Evolutionary conservation across 2,329 filamentous ascomycete species (phyloP).

Genomic region (Ophiosphaerella korrae): DNA sequence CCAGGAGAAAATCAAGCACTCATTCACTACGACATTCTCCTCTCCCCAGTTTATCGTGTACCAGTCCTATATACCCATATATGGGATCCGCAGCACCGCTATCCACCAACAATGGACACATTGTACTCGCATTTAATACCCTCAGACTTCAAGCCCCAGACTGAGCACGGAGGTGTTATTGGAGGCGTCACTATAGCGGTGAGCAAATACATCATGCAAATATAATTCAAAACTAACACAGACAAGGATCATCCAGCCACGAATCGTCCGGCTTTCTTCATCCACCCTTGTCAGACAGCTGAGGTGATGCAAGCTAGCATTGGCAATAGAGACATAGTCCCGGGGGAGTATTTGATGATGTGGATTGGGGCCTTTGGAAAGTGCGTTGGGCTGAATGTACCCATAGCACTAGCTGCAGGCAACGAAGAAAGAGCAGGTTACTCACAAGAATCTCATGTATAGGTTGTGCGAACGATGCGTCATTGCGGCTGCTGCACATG

Average conservation of each 20-base stretch:
- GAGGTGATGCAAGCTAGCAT: conserved; percentile 71
- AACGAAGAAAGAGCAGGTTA: neutral
- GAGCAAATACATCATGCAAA: conserved; percentile 9
- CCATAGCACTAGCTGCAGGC: conserved; percentile 62
- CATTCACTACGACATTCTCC: conserved; percentile 49
- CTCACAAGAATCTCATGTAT: neutral
- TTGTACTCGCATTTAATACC: conserved; percentile 48
- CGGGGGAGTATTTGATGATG: conserved; percentile 75
- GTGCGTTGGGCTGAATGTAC: conserved; percentile 78
- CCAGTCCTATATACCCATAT: conserved; percentile 52
- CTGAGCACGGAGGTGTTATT: conserved; percentile 44
- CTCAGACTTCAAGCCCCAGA: conserved; percentile 33
- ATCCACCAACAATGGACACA: conserved; percentile 37
- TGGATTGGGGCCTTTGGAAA: conserved; percentile 90
- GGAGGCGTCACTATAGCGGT: conserved; percentile 48
- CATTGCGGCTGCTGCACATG: conserved; percentile 21
- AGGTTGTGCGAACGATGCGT: neutral
- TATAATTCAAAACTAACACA: neutral
- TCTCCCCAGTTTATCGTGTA: conserved; percentile 52
- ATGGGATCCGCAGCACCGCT: conserved; percentile 32
- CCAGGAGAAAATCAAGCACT: neutral
- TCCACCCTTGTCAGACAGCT: conserved; percentile 89
- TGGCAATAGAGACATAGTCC: conserved; percentile 39
- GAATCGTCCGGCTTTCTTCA: conserved; percentile 79
- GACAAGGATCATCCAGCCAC: conserved; percentile 79